Evolutionary conservation across 2,329 filamentous ascomycete genomes (phyloP).

Genomic region (Sporothrix inflata): DNA sequence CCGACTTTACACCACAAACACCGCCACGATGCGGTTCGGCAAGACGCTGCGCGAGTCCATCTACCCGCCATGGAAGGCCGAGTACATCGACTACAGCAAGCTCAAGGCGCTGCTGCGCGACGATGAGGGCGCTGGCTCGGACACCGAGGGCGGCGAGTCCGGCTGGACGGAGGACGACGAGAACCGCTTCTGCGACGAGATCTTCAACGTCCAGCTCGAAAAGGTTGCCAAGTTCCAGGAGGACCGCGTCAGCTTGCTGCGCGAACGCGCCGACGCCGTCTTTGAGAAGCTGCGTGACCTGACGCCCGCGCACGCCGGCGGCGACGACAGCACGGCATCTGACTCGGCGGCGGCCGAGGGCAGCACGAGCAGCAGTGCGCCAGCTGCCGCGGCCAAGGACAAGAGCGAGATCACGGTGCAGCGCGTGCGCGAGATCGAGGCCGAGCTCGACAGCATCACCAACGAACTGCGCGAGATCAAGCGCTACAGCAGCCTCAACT

Average conservation of each 20-base stretch:
- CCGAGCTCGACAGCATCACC: constrained; percentile 83
- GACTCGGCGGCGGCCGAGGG: constrained; percentile 5
- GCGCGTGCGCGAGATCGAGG: constrained; percentile 70
- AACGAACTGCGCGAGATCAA: constrained; percentile 92
- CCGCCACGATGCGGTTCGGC: constrained; percentile 81
- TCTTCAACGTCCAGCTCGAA: constrained; percentile 91
- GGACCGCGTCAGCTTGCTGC: constrained; percentile 66
- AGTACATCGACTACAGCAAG: constrained; percentile 95
- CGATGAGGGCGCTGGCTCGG: constrained; percentile 63
- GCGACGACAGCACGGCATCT: constrained; percentile 37
- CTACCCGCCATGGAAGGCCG: constrained; percentile 85
- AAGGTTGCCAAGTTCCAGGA: constrained; percentile 92
- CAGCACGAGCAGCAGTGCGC: constrained; percentile 46
- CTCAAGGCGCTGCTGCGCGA: constrained; percentile 89
- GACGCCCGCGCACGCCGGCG: constrained; percentile 65
- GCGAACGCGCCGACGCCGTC: constrained; percentile 56
- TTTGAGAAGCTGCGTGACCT: constrained; percentile 79
- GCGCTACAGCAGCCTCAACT: constrained; percentile 94
- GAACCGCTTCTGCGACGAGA: constrained; percentile 89
- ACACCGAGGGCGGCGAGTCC: constrained; percentile 47
- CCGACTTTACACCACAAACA: not conserved
- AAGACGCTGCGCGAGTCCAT: constrained; percentile 79
- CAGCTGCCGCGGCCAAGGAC: constrained; percentile 30
- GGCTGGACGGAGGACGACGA: constrained; percentile 92
- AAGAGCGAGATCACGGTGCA: constrained; percentile 54